Base-by-base conservation (phyloP, 352 stramenopile species). In the Nothophytophthora sp. region DNA sequence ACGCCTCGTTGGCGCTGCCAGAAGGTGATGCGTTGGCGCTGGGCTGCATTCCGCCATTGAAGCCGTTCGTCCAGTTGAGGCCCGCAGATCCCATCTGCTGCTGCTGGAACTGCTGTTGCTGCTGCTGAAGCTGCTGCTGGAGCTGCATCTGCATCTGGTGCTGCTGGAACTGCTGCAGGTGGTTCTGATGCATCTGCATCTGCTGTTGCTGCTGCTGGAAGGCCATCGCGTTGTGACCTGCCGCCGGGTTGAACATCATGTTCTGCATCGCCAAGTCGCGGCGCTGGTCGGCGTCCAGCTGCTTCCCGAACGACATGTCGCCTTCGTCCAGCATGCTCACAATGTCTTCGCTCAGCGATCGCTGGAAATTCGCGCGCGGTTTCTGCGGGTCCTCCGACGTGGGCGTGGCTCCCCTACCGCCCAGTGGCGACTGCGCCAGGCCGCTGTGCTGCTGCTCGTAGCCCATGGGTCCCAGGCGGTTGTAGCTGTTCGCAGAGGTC, bases 311-410 rank as follows among this genome's bases (percentile, higher is more conserved):
- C 13, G 56, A 30, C n/a, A 66, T 54, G 18, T 71, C 71, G 16
- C 51, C 60, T 3, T 87, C 76, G 50, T 88, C 73, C 24, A 90
- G 51, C 74, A 92, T 85, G 29, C 68, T 85, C 47, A 82, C 79
- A n/a, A 92, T 72, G 51, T 92, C 81, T 38, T 92, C 81, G 37
- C 81, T 92, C 10, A 90, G 60, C 23, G 77, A 88, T 2, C 78
- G 65, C 40, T 84, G 73, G 35, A 82, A 41, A 32, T 73, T 61
- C 5, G 55, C 45, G 15, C 77, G 70, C 19, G 68, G 68, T 5
- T 71, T 70, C 10, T 61, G 48, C 8, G 45, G 13, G 4, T 53
- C 50, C 35, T 62, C 59, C 9, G 53, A 33, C 0, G 35, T 59
- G 19, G 59, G 23, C 1, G 47, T 52, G 1, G n/a, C 23, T 9